Conservation (phyloP, 2,329 filamentous ascomycete genomes). For the Calonectria pteridis region DNA sequence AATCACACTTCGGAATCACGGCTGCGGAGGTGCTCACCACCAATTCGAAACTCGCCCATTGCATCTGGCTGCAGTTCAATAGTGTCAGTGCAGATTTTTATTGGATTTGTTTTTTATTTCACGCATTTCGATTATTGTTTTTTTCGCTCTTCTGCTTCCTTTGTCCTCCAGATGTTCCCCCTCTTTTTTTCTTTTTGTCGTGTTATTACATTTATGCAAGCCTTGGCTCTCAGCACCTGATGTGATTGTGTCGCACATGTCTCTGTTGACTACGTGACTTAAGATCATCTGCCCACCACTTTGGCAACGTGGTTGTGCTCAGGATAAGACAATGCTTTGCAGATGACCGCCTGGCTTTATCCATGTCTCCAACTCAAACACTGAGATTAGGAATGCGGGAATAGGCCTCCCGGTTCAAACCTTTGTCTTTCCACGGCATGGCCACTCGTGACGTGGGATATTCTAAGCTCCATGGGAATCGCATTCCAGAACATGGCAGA, state of each 20-base stretch:
- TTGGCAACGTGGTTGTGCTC: not conserved
- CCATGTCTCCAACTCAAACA: not conserved
- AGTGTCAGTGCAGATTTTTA: not conserved
- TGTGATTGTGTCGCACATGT: not conserved
- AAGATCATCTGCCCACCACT: not conserved
- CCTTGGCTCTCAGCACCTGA: not conserved
- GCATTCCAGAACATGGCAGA: conserved; percentile 41
- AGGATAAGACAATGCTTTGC: conserved; percentile 10
- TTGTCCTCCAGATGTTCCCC: not conserved
- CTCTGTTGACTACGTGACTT: not conserved
- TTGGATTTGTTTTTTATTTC: not conserved
- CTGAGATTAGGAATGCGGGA: not conserved
- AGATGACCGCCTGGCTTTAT: conserved; percentile 5
- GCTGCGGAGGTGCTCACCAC: not conserved
- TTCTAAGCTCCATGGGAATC: conserved; percentile 25
- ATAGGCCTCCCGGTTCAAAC: not conserved
- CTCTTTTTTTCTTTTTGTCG: not conserved
- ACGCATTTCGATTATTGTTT: not conserved
- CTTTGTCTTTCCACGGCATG: conserved; percentile 18
- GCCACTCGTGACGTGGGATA: conserved; percentile 6
- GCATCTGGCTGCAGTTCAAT: not conserved
- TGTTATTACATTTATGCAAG: not conserved
- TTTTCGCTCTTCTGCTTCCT: not conserved
- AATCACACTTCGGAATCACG: not conserved
- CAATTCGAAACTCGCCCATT: conserved; percentile 5